Conservation (phyloP, 805 yeast species). For the Metschnikowia henanensis region DNA sequence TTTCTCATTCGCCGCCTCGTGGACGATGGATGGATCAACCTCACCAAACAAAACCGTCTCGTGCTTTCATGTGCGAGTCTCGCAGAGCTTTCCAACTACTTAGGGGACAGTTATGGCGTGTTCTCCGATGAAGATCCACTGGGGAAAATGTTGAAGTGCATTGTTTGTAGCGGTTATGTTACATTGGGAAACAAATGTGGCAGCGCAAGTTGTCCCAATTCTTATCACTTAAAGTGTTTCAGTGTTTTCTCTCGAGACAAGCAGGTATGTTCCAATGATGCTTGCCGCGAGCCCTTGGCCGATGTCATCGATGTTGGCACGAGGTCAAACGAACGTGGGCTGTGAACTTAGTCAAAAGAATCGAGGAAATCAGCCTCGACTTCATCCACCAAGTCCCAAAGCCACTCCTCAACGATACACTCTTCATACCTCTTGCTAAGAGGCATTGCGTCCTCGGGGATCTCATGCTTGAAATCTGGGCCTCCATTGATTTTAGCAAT, state of each 20-base stretch:
- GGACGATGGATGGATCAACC: conserved; percentile 55
- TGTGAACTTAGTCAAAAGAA: conserved; percentile 29
- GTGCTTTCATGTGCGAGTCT: conserved; percentile 42
- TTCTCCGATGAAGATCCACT: conserved; percentile 13
- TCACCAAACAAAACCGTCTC: conserved; percentile 31
- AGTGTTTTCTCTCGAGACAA: conserved; percentile 37
- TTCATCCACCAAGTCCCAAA: conserved; percentile 85
- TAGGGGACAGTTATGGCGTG: conserved; percentile 45
- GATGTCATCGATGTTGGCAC: conserved; percentile 7
- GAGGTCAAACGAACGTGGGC: background rate
- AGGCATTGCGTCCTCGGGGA: conserved; percentile 43
- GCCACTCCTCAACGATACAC: conserved; percentile 74
- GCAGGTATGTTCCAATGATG: conserved; percentile 13
- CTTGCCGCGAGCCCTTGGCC: conserved; percentile 8
- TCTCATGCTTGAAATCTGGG: conserved; percentile 50
- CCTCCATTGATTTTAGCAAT: conserved; percentile 69
- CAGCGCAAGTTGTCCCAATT: conserved; percentile 28
- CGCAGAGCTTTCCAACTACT: conserved; percentile 47
- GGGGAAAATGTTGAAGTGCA: conserved; percentile 46
- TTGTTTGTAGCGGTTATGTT: conserved; percentile 52
- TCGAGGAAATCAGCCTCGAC: conserved; percentile 62
- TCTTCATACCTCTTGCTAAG: conserved; percentile 64
- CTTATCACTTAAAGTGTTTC: conserved; percentile 52
- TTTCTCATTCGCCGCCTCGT: conserved; percentile 39
- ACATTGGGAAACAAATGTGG: conserved; percentile 46